These are phyloP conservation scores for Senna tora DNA, from an alignment of 306 rosid genomes.

Conservation along the genomic window DNA sequence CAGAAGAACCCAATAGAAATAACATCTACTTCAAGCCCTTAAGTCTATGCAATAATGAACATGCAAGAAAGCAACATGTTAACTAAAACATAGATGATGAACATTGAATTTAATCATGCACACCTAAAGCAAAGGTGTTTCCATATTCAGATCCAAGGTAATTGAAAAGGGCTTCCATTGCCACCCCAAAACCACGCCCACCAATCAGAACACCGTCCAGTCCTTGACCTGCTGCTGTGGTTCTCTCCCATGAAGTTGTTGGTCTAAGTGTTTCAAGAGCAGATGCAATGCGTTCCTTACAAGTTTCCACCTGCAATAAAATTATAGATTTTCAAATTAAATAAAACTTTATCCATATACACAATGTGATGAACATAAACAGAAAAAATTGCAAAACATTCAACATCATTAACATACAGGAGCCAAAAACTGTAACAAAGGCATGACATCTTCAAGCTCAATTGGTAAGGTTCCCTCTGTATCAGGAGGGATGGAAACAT, in stretches of 20 bases:
- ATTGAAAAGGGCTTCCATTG: conserved; percentile 89
- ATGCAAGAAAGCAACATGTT: conserved; percentile 22
- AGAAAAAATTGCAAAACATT: conserved; percentile 14
- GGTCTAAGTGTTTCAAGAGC: conserved; percentile 97
- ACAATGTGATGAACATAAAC: neutral
- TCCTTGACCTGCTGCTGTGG: conserved; percentile 86
- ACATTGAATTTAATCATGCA: conserved; percentile 39
- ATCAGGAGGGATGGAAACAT: conserved; percentile 87
- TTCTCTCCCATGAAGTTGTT: conserved; percentile 97
- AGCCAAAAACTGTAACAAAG: conserved; percentile 91
- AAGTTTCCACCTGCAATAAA: conserved; percentile 79
- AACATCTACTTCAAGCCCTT: conserved; percentile 38
- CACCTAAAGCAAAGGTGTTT: conserved; percentile 93
- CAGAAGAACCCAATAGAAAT: conserved; percentile 43
- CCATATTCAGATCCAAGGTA: conserved; percentile 98
- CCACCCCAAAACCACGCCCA: conserved; percentile 92
- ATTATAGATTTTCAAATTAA: conserved; percentile 33
- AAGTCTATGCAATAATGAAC: conserved; percentile 4
- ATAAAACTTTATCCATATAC: conserved; percentile 15
- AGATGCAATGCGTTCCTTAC: conserved; percentile 88
- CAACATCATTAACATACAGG: conserved; percentile 67
- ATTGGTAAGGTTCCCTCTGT: conserved; percentile 69
- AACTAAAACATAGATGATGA: conserved; percentile 32
- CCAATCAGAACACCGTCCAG: conserved; percentile 91
- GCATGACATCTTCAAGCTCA: conserved; percentile 97